phyloP scores from a whole-genome alignment of 2,329 filamentous ascomycete genomes.

The Colletotrichum ledebouriae region DNA sequence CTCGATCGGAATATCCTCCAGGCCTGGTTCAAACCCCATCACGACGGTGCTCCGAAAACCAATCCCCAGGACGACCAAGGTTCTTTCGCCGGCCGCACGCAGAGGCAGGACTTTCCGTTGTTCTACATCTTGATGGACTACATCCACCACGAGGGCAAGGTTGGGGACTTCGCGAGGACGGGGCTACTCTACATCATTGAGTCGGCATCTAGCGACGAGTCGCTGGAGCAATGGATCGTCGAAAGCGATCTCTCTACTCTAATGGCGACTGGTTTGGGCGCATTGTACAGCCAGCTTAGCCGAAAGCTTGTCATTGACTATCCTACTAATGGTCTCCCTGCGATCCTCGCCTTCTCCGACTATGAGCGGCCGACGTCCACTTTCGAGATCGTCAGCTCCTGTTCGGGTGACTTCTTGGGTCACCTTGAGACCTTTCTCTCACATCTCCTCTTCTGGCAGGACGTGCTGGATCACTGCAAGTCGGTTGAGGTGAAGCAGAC shows the following conservation, averaged over 20 bases:
- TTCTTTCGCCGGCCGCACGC: slow-evolving; percentile 85
- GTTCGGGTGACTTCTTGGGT: slow-evolving; percentile 81
- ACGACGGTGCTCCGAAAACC: slow-evolving; percentile 51
- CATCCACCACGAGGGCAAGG: slow-evolving; percentile 93
- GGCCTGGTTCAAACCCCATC: slow-evolving; percentile 86
- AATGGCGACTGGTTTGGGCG: slow-evolving; percentile 96
- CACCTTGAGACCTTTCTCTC: slow-evolving; percentile 95
- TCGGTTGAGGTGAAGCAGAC: slow-evolving; percentile 94
- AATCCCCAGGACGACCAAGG: slow-evolving; percentile 73
- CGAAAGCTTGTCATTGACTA: slow-evolving; percentile 87
- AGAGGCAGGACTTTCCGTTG: slow-evolving; percentile 92
- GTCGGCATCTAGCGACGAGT: slow-evolving; percentile 84
- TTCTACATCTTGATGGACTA: slow-evolving; percentile 98
- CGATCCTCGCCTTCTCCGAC: slow-evolving; percentile 90
- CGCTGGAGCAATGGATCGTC: slow-evolving; percentile 94
- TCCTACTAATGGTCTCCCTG: slow-evolving; percentile 79
- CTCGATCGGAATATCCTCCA: slow-evolving; percentile 88
- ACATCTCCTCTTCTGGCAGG: slow-evolving; percentile 97
- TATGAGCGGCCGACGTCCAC: slow-evolving; percentile 80
- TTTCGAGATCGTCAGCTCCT: slow-evolving; percentile 79
- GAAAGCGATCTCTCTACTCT: slow-evolving; percentile 96
- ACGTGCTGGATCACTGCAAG: slow-evolving; percentile 94
- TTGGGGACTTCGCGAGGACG: slow-evolving; percentile 95
- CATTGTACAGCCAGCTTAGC: slow-evolving; percentile 74
- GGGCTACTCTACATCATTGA: slow-evolving; percentile 96